Evolutionary conservation across 805 yeast genomes (phyloP), one percentile per base, ranked within the genome.

Genomic region (Lipomyces yamadae): DNA sequence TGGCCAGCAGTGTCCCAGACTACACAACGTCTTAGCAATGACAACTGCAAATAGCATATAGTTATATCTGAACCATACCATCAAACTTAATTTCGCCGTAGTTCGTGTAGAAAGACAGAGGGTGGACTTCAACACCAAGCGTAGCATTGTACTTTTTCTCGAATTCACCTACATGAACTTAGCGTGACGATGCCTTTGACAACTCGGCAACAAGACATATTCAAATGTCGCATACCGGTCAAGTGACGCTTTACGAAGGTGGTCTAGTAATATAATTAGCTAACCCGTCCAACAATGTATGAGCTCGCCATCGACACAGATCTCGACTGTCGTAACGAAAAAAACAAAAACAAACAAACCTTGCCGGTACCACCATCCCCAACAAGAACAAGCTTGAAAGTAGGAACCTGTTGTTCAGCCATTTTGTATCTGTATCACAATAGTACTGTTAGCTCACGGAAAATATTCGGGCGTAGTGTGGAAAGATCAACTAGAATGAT

Each of bases 351-450:
- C 0, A 24, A n/a, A 83, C 86, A 73, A 76, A 85, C 88, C 83
- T 95, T 95, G 85, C 99, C 99, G 82, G 99, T 95, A 88, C 99
- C 99, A 86, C 99, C 99, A 80, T 95, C 99, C 81, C 99, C 99
- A 83, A 95, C 99, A 78, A 95, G 88, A 77, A 95, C 99, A 81
- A 95, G 88, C 86, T 95, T 95, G 83, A 95, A 95, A 74, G 97
- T 91, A 75, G 99, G 98, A 81, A 92, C 96, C 66, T 80, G 78
- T 32, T 58, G 61, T 60, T 68, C 70, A 58, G 70, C 66, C 71
- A 68, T 68, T 60, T 50, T 64, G 6, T 8, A 58, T 63, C 30
- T 60, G 11, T 42, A 45, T 48, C 33, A 4, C 13, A 24, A 59
- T 52, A 53, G 11, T 24, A 30, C 24, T 48, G 18, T 33, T 24